Base-by-base conservation (phyloP, 495 filamentous ascomycete species). In the Penicillium silybi region DNA sequence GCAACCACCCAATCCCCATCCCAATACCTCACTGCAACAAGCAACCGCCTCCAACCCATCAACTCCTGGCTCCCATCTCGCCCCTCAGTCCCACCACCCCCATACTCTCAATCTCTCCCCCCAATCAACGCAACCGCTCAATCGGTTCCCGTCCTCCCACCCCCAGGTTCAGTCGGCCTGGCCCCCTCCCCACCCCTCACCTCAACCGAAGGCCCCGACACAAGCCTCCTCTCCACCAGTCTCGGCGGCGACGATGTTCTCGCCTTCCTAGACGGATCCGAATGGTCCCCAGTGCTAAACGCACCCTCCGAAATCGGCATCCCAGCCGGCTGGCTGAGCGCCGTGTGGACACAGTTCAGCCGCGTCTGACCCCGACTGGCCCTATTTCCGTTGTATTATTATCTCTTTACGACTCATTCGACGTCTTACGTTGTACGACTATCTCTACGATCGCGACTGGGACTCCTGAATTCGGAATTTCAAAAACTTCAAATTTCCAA, bases 161-260 rank as follows among this genome's bases (percentile, higher is more conserved):
- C 57, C 22, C 72, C 70, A 4, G 68, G 61, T 13, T 58, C 65
- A 19, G 65, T 68, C 44, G 66, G 63, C 41, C 68, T 66, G 15
- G 66, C 63, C 1, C 73, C 70, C 6, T 70, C 70, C 4, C 70
- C 68, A 15, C 72, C 70, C 18, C 48, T 66, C 45, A 72, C 69
- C 6, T 65, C 66, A 11, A 67, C 65, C 25, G 64, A 71, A 7
- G 49, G 53, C 8, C 57, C 64, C 15, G 59, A 68, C 37, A 57
- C 63, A 32, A 58, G 54, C 39, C 22, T 72, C 15, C 65, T 65
- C 55, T 65, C 68, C 6, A 68, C 63, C 3, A 74, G 72, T 41
- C 64, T 76, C 13, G 68, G 75, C 6, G 71, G 74, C 2, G 77
- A 78, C 27, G 76, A 78, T 39, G 64, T 79, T 8, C 53, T 77